A percentile compares a stretch with the other conserved stretches of the same genome.
phyloP scores from a whole-genome alignment of 192 early-diverging fungal species.

The Backusella liffmaniae region DNA sequence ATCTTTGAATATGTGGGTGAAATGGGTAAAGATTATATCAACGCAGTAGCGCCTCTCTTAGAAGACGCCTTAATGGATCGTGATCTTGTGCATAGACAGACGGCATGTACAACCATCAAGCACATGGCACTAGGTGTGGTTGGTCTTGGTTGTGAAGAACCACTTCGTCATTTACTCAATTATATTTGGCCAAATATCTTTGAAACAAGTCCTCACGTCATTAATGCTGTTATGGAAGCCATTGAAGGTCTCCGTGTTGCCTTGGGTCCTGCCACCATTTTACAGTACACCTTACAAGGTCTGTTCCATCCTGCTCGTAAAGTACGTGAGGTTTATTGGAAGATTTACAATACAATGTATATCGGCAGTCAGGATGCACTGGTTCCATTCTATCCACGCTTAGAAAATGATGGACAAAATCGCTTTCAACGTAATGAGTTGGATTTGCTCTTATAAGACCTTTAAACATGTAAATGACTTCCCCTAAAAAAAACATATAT shows the following conservation, averaged over 20 bases:
- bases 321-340: conserved; percentile 98
- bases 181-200: conserved; percentile 99
- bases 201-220: conserved; percentile 94
- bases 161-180: conserved; percentile 92
- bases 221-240: conserved; percentile 97
- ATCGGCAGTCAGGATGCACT: conserved; percentile 88
- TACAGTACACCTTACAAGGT: conserved; percentile 91
- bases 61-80: conserved; percentile 98
- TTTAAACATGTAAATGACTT: not conserved
- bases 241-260: conserved; percentile 92
- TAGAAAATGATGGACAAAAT: conserved; percentile 80
- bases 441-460: conserved; percentile 59
- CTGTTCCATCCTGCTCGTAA: conserved; percentile 96
- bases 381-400: conserved; percentile 88
- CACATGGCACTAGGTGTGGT: conserved; percentile 95
- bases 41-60: conserved; percentile 91
- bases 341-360: conserved; percentile 96
- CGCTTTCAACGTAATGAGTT: conserved; percentile 82
- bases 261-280: conserved; percentile 78
- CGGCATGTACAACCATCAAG: conserved; percentile 93
- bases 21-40: conserved; percentile 98
- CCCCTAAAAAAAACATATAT: not conserved
- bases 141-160: conserved; percentile 90
- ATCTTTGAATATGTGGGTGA: conserved; percentile 99
- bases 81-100: conserved; percentile 97